These are phyloP conservation scores for Kwoniella botswanensis DNA, from an alignment of 768 basidiomycete genomes.

Conservation along the genomic window DNA sequence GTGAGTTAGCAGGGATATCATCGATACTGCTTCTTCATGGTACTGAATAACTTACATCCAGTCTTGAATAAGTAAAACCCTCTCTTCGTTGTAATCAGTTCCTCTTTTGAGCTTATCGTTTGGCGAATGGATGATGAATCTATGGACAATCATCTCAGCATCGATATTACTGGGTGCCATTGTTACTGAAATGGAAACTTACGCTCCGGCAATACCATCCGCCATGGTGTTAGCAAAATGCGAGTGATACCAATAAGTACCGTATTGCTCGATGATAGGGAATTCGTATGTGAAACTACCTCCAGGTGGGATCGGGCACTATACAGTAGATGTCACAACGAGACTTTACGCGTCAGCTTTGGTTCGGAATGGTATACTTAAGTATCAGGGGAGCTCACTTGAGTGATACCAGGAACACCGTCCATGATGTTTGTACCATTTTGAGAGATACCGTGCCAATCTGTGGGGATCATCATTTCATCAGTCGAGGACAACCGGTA, in stretches of 20 bases:
- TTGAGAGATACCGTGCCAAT: slow-evolving; percentile 47
- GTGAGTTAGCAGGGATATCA: not conserved
- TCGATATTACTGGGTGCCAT: too few relatives aligned
- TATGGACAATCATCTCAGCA: not conserved
- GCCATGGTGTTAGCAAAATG: slow-evolving; percentile 39
- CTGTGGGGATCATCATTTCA: slow-evolving; percentile 12
- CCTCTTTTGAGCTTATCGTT: slow-evolving; percentile 44
- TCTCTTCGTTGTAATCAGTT: slow-evolving; percentile 46
- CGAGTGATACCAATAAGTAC: slow-evolving; percentile 48
- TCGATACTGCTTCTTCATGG: not conserved
- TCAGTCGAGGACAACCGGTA: not conserved
- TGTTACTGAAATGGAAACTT: slow-evolving; percentile 1
- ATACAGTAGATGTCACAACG: not conserved
- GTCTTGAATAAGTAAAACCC: slow-evolving; percentile 27
- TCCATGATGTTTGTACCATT: slow-evolving; percentile 43
- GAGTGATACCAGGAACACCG: slow-evolving; percentile 41
- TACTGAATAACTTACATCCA: slow-evolving; percentile 21
- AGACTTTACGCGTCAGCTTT: not conserved
- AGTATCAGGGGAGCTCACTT: slow-evolving; percentile 23
- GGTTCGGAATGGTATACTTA: too few relatives aligned
- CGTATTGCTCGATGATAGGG: slow-evolving; percentile 31
- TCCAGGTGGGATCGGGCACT: slow-evolving; percentile 45
- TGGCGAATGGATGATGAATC: slow-evolving; percentile 35
- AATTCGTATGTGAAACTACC: slow-evolving; percentile 45
- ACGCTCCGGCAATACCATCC: slow-evolving; percentile 44